Evolutionary conservation across 805 yeast species (phyloP), one percentile per base, ranked within the genome.

Genomic region (Suhomyces pyralidae): DNA sequence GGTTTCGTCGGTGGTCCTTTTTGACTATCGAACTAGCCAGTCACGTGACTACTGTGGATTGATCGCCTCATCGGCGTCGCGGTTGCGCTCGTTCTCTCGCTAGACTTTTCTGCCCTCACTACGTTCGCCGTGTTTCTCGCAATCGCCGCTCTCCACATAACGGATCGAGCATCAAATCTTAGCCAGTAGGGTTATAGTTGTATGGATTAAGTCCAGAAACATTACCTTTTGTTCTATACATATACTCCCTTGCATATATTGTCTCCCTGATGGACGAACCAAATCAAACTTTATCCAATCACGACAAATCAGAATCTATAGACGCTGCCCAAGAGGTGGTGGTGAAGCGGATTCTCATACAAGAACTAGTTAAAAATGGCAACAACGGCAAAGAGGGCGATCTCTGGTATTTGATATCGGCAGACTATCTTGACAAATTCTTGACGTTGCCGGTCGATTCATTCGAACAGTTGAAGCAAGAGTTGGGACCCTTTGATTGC

Each of bases 401-500:
- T 46, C 64, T 61, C 30, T 77, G 79, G 60, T 81, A 69, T 58
- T 70, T 81, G 24, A 71, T 84, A 9, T 81, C 87, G 1, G 64
- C 69, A 12, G 64, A 58, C 0, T 84, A 82, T 77, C 66, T 76
- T 20, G 64, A 69, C 40, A 57, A 55, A 4, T 79, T 82, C 51
- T 61, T 80, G 25, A 65, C 70, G 40, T 56, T 64, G 6, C 62
- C 68, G 48, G 66, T 61, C 49, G 53, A 57, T 10, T 58, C 70
- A 14, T 56, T 66, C 25, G 67, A 65, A 2, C 64, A 64, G 7
- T 61, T 70, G 19, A 64, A 68, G 17, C 51, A 54, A 3, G 36
- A 62, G 5, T 52, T 83, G 28, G 84, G 84, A 0, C 79, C 81
- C 1, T 70, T 85, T 25, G 74, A 80, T 61, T 76, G 81, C 20